phyloP scores from a whole-genome alignment of 495 filamentous ascomycete genomes.

The Neurospora pannonica region DNA sequence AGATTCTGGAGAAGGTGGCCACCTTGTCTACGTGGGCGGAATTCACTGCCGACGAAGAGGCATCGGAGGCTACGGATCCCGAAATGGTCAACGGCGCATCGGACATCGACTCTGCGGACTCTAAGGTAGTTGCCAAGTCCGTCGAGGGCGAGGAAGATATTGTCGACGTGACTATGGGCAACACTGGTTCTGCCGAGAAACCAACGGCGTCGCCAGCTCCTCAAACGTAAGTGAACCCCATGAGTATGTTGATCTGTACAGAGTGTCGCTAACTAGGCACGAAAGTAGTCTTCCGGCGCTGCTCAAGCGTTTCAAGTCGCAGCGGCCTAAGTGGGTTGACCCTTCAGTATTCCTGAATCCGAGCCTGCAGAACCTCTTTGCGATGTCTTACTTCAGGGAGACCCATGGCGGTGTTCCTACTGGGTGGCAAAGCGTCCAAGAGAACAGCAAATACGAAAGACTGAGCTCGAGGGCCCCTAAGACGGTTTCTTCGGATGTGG shows the following conservation, averaged over 20 bases:
- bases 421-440: constrained; percentile 51
- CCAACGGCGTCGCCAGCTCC: neutral
- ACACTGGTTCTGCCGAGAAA: constrained; percentile 32
- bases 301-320: constrained; percentile 22
- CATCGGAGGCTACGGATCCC: constrained; percentile 48
- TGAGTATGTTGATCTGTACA: neutral
- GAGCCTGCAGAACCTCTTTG: constrained; percentile 59
- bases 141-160: constrained; percentile 85
- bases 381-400: constrained; percentile 50
- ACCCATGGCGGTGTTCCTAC: constrained; percentile 45
- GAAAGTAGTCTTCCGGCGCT: constrained; percentile 11
- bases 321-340: constrained; percentile 36
- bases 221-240: constrained; percentile 10
- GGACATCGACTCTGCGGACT: constrained; percentile 61
- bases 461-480: constrained; percentile 44
- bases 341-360: constrained; percentile 39
- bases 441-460: constrained; percentile 44
- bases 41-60: constrained; percentile 38
- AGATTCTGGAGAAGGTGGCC: constrained; percentile 37
- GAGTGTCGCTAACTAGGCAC: neutral
- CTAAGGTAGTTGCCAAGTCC: constrained; percentile 62
- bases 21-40: constrained; percentile 32
- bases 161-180: constrained; percentile 81
- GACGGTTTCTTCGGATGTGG: constrained; percentile 19
- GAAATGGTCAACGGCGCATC: constrained; percentile 67